Base-by-base conservation (phyloP, 345 rosid species). In the Citrus maxima region DNA sequence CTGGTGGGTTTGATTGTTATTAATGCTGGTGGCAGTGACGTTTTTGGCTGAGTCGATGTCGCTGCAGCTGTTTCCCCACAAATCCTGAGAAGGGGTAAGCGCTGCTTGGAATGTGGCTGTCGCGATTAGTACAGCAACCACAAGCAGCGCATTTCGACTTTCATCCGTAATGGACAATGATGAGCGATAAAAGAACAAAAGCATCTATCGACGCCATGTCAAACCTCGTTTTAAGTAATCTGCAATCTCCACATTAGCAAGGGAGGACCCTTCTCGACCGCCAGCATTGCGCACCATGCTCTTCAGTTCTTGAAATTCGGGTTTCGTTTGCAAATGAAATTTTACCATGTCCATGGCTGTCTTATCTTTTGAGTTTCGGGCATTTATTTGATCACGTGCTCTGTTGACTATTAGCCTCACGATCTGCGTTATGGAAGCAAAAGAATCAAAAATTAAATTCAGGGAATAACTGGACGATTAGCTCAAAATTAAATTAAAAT, bases 31-130 rank as follows among this genome's bases (percentile, higher is more conserved):
- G 10, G 40, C 40, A 1, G 9, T 37, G 8, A 7, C 9, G 2
- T 7, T 37, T 37, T 2, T 7, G 40, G 9, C 8, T 0, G 40
- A 37, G 3, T 9, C 10, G 13, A 2, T 40, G 46, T 2, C 2
- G 1, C 10, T 40, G 12, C 46, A 0, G 46, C 2, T 40, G 12
- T 24, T 35, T 66, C 25, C 32, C 56, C 25, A 3, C 1, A n/a
- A 18, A 42, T 4, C 85, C n/a, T 78, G 82, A 6, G 79, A 83
- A 13, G 86, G 87, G 71, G 66, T 72, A 40, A 87, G 79, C 27
- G 34, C 63, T 8, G 84, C 83, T 49, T 70, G 78, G 30, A 70
- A 87, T 0, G 85, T 83, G n/a, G 88, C 74, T 30, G 86, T 87
- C 42, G 84, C 65, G 6, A 83, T 83, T 22, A 85, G 70, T 37